These are phyloP conservation scores for Coprinellus micaceus DNA, from an alignment of 768 basidiomycete species.

Conservation along the genomic window DNA sequence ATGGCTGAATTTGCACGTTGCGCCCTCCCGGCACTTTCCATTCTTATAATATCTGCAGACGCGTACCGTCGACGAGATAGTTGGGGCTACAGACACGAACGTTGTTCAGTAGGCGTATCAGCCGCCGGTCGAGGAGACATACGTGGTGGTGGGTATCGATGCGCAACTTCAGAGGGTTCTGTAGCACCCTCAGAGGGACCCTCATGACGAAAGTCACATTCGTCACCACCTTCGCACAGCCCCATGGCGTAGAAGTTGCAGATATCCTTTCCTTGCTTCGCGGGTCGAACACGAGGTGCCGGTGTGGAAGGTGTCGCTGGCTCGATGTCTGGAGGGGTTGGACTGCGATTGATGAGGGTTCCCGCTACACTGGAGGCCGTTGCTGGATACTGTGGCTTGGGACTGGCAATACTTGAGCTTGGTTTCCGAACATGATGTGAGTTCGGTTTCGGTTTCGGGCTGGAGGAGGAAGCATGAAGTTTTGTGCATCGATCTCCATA, in stretches of 20 bases:
- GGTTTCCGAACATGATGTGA: neutral
- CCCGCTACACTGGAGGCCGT: neutral
- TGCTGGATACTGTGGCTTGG: neutral
- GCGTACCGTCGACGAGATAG: neutral
- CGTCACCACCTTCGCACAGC: neutral
- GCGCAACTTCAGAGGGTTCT: too few species aligned
- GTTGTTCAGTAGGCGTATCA: too few species aligned
- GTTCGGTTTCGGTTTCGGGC: neutral
- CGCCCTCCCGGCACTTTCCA: constrained; percentile 19
- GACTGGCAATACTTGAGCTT: neutral
- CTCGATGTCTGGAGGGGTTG: constrained; percentile 1
- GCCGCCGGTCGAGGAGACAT: too few species aligned
- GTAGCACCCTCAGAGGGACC: neutral
- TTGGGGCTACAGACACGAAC: too few species aligned
- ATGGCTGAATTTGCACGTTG: constrained; percentile 19
- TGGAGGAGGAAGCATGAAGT: neutral
- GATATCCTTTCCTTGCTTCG: too few species aligned
- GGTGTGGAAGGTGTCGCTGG: too few species aligned
- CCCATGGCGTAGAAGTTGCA: neutral
- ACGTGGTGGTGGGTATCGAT: too few species aligned
- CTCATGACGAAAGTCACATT: constrained; percentile 14
- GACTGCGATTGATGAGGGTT: neutral
- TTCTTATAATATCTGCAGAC: constrained; percentile 20
- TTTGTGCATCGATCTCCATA: neutral
- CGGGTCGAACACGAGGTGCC: too few species aligned